phyloP scores from a whole-genome alignment of 2,329 filamentous ascomycete genomes.

The Ceratocystis lukuohia region DNA sequence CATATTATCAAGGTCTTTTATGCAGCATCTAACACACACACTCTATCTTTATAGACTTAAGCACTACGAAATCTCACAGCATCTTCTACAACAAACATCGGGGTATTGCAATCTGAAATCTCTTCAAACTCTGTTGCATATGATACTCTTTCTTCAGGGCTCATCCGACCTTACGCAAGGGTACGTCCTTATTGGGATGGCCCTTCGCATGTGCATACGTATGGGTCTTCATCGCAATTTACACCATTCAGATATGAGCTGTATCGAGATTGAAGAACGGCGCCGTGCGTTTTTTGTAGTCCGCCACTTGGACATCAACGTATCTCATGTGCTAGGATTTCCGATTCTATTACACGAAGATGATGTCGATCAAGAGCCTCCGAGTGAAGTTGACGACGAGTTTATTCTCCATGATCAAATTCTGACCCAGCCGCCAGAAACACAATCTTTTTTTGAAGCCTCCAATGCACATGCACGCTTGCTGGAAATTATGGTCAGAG shows the following conservation, averaged over 20 bases:
- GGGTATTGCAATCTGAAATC: slow-evolving; percentile 62
- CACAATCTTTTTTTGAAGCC: slow-evolving; percentile 47
- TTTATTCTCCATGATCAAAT: slow-evolving; percentile 49
- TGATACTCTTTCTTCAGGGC: slow-evolving; percentile 68
- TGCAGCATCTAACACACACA: background rate
- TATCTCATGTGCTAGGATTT: slow-evolving; percentile 53
- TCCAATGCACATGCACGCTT: slow-evolving; percentile 53
- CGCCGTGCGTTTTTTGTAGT: slow-evolving; percentile 55
- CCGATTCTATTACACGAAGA: slow-evolving; percentile 49
- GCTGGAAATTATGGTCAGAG: slow-evolving; percentile 50
- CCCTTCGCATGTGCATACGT: slow-evolving; percentile 58
- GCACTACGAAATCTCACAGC: slow-evolving; percentile 57
- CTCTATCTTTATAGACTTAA: slow-evolving; percentile 41
- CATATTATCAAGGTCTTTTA: too few species aligned
- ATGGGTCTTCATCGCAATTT: slow-evolving; percentile 67
- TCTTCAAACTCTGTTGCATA: slow-evolving; percentile 62
- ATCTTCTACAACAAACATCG: slow-evolving; percentile 50
- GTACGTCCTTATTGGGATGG: slow-evolving; percentile 69
- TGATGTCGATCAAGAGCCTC: slow-evolving; percentile 53
- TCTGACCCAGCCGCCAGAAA: slow-evolving; percentile 39
- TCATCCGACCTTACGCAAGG: slow-evolving; percentile 67
- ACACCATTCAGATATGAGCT: slow-evolving; percentile 46
- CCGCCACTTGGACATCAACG: slow-evolving; percentile 57
- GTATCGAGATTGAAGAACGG: slow-evolving; percentile 50
- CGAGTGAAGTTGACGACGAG: slow-evolving; percentile 52